These are phyloP conservation scores for Penicillium glabrum DNA, from an alignment of 2,329 filamentous ascomycete genomes.

Conservation along the genomic window DNA sequence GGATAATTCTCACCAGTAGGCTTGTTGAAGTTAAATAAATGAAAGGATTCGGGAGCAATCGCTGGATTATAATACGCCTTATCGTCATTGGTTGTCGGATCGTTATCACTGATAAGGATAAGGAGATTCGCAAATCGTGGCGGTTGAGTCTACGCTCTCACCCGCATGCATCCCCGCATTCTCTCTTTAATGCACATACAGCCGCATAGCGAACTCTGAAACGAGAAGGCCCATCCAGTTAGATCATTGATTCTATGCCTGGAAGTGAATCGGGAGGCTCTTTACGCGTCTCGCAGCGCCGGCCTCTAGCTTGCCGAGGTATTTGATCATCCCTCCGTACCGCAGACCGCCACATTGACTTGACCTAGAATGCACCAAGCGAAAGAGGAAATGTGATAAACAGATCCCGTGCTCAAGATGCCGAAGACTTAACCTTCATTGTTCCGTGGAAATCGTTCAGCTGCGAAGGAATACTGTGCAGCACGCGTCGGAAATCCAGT, in stretches of 20 bases:
- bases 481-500: slow-evolving; percentile 28
- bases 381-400: slow-evolving; percentile 29
- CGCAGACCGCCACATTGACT: slow-evolving; percentile 7
- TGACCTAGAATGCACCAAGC: slow-evolving; percentile 25
- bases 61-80: not conserved
- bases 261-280: slow-evolving; percentile 8
- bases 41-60: not conserved
- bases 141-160: slow-evolving; percentile 1
- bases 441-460: slow-evolving; percentile 26
- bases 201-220: not conserved
- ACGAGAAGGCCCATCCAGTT: not conserved
- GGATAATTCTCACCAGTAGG: not conserved
- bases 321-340: not conserved
- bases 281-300: slow-evolving; percentile 25
- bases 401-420: slow-evolving; percentile 25
- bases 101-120: not conserved
- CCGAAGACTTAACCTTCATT: slow-evolving; percentile 22
- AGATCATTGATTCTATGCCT: slow-evolving; percentile 5
- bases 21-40: not conserved
- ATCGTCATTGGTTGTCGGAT: not conserved
- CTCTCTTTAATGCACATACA: not conserved
- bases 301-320: slow-evolving; percentile 26
- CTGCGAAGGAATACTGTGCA: slow-evolving; percentile 24
- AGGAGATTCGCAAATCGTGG: not conserved
- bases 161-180: not conserved